Evolutionary conservation across 1,284 basidiomycete genomes (phyloP).

Genomic region (Heterobasidion irregulare): DNA sequence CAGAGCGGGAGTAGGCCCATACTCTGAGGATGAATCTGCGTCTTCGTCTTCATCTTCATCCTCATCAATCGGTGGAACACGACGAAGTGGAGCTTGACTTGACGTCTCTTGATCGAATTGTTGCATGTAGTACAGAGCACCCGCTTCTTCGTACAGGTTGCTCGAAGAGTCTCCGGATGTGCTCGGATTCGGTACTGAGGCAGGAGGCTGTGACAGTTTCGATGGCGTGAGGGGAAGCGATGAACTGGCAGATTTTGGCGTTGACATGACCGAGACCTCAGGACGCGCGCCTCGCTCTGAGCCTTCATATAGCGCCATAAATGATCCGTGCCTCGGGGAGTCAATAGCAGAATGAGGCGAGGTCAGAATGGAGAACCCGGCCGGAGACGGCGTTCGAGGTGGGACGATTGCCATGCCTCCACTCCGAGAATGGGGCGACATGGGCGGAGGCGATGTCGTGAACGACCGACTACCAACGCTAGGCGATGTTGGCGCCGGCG

Average conservation of each 20-base stretch:
- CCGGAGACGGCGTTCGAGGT: conserved; percentile 21
- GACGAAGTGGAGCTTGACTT: conserved; percentile 10
- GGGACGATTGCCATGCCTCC: conserved; percentile 7
- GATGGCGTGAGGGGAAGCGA: conserved; percentile 4
- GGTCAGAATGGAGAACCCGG: conserved; percentile 29
- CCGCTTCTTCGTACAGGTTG: conserved; percentile 47
- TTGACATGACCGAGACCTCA: conserved; percentile 12
- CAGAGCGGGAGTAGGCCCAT: conserved; percentile 11
- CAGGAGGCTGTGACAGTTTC: background rate
- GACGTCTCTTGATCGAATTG: conserved; percentile 32
- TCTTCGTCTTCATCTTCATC: conserved; percentile 18
- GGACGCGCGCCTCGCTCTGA: conserved; percentile 2
- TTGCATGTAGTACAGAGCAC: conserved; percentile 63
- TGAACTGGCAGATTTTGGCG: background rate
- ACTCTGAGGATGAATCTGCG: conserved; percentile 16
- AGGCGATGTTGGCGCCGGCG: background rate
- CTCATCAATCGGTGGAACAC: conserved; percentile 3
- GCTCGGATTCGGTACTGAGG: background rate
- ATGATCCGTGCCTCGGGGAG: conserved; percentile 3
- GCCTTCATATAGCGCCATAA: conserved; percentile 6
- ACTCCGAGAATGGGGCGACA: conserved; percentile 3
- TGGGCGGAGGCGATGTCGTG: background rate
- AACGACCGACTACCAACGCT: background rate
- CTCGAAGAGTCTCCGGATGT: conserved; percentile 18
- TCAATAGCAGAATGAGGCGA: conserved; percentile 30